Percentiles rank a stretch among this genome's conserved stretches.
Conservation (phyloP, 176 grass and related monocot species). For the Pontederia paniculata region DNA sequence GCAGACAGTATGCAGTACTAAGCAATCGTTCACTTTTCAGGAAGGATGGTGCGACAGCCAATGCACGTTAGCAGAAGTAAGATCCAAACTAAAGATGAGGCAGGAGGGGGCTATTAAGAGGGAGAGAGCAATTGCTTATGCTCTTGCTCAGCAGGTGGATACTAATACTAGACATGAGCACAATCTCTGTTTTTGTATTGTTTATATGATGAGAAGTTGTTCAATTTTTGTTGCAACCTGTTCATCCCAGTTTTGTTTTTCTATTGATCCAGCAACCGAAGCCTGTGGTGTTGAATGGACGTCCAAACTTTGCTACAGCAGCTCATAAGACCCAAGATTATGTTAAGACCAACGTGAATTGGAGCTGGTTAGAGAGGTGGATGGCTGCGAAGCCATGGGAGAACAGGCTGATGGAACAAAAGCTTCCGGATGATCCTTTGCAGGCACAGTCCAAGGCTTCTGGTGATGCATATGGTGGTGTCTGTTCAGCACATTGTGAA, state of each 20-base stretch:
- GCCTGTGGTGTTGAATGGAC: neutral
- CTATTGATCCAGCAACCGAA: neutral
- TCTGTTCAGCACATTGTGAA: slow-evolving; percentile 25
- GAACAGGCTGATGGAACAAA: slow-evolving; percentile 9
- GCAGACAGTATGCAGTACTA: too few species aligned
- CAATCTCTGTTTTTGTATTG: too few species aligned
- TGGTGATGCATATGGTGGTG: too few species aligned
- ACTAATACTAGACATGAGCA: slow-evolving; percentile 11
- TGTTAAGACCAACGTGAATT: neutral
- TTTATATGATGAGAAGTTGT: neutral
- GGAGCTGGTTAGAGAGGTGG: slow-evolving; percentile 14
- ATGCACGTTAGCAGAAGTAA: slow-evolving; percentile 56
- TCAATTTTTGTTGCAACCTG: neutral
- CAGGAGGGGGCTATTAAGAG: slow-evolving; percentile 64
- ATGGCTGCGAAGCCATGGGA: slow-evolving; percentile 18
- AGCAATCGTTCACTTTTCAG: slow-evolving; percentile 18
- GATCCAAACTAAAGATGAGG: slow-evolving; percentile 65
- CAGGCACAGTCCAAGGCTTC: slow-evolving; percentile 32
- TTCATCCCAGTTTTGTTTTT: neutral
- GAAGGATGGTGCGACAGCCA: slow-evolving; percentile 73
- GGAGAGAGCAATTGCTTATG: slow-evolving; percentile 65
- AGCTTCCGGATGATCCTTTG: neutral
- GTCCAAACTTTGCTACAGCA: neutral
- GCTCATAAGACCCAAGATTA: neutral
- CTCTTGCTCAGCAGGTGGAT: slow-evolving; percentile 56